Evolutionary conservation across 495 filamentous ascomycete species (phyloP), one percentile per base, ranked within the genome.

Genomic region (Neurospora sp.): DNA sequence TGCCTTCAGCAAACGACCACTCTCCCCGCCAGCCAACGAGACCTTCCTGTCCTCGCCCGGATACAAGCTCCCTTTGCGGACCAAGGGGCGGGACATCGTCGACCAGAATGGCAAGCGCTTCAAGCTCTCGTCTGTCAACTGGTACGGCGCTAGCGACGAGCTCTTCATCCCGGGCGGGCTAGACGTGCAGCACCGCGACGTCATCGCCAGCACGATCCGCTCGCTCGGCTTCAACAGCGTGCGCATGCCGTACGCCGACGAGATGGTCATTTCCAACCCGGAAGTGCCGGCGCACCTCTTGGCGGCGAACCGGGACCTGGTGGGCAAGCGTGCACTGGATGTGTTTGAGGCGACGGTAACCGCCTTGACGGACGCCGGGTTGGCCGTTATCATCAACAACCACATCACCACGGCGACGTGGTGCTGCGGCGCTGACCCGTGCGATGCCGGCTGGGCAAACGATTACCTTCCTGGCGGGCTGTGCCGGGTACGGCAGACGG

Each of bases 101-200:
- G 88, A 90, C 78, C 77, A 84, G 4, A 75, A 81, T 8, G 85
- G 83, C 37, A 79, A 80, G 41, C 83, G 86, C 39, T 85, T 87
- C 77, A 88, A 88, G 78, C 82, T 90, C 14, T 81, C 86, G 18
- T 87, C 85, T 37, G 81, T 90, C 76, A 90, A 90, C 78, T 90
- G 89, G 89, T 90, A 90, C 76, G 88, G 89, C 20, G 88, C 83
- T 12, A 88, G 85, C 74, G 88, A 90, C 74, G 84, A 88, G 80
- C 77, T 86, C 35, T 90, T 87, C 78, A 84, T 90, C n/a, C 86
- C 86, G 7, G 86, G 86, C 16, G 89, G 88, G 10, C 82, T 90
- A 42, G 88, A 90, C 54, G 76, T 87, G 6, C 85, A 84, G 74
- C 88, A 90, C 77, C 87, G 89, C 18, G 80, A 77, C 66, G 82